These are phyloP conservation scores for Cymbidium sinense DNA, from an alignment of 106 monocot genomes.

Conservation along the genomic window DNA sequence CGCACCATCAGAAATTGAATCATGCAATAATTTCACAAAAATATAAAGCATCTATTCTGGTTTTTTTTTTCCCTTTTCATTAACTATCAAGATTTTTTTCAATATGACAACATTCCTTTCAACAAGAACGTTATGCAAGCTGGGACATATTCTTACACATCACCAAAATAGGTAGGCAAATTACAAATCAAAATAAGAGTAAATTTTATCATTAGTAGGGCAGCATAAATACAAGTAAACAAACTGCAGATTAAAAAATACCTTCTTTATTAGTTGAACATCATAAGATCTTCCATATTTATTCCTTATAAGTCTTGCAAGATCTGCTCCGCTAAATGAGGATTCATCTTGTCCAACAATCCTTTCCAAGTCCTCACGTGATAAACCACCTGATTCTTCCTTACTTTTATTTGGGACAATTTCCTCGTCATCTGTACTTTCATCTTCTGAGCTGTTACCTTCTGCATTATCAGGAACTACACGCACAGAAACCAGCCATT, in stretches of 20 bases:
- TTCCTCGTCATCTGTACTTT: constrained; percentile 23
- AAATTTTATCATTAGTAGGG: neutral
- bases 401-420: constrained; percentile 20
- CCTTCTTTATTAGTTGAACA: constrained; percentile 97
- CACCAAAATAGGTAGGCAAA: neutral
- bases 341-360: constrained; percentile 78
- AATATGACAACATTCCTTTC: neutral
- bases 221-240: neutral
- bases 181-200: neutral
- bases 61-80: neutral
- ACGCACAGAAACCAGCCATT: constrained; percentile 25
- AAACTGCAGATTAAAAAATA: constrained; percentile 9
- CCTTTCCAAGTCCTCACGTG: constrained; percentile 74
- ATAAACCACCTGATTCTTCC: constrained; percentile 31
- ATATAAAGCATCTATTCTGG: neutral
- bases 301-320: constrained; percentile 89
- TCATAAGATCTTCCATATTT: constrained; percentile 99
- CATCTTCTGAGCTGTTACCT: constrained; percentile 33
- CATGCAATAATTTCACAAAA: neutral
- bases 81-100: neutral
- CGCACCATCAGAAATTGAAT: neutral
- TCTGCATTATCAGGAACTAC: constrained; percentile 36
- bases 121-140: neutral
- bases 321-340: constrained; percentile 80
- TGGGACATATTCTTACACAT: neutral